Conservation (phyloP, 1,284 basidiomycete genomes). For the Ganoderma resinaceum region DNA sequence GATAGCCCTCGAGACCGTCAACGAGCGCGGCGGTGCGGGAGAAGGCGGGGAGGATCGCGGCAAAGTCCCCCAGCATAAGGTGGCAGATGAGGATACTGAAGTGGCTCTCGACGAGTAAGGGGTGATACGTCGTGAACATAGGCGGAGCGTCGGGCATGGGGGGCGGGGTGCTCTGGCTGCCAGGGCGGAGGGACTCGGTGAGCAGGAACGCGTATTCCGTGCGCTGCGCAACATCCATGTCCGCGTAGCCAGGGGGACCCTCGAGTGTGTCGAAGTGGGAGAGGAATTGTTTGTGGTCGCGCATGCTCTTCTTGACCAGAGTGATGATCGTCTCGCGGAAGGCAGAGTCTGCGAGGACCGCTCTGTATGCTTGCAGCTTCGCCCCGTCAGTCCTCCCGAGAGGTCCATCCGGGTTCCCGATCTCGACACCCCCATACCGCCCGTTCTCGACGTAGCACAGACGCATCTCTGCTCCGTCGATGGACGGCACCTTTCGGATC, state of each 20-base stretch:
- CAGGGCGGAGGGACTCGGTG: slow-evolving; percentile 69
- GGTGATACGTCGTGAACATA: slow-evolving; percentile 85
- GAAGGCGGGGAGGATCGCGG: slow-evolving; percentile 65
- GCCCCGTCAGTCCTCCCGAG: slow-evolving; percentile 62
- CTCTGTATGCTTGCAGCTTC: slow-evolving; percentile 70
- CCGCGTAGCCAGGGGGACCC: slow-evolving; percentile 42
- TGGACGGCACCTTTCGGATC: slow-evolving; percentile 59
- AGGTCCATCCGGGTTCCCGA: slow-evolving; percentile 77
- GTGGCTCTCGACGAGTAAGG: slow-evolving; percentile 82
- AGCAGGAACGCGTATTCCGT: slow-evolving; percentile 72
- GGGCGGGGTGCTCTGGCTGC: slow-evolving; percentile 50
- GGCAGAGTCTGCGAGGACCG: slow-evolving; percentile 54
- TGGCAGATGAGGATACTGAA: slow-evolving; percentile 77
- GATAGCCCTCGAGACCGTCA: slow-evolving; percentile 84
- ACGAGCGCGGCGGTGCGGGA: slow-evolving; percentile 67
- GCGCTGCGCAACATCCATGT: slow-evolving; percentile 57
- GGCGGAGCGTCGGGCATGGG: slow-evolving; percentile 48
- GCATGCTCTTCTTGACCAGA: slow-evolving; percentile 72
- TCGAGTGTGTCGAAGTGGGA: slow-evolving; percentile 80
- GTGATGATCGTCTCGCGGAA: slow-evolving; percentile 65
- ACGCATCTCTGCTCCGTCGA: slow-evolving; percentile 74
- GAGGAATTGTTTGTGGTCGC: slow-evolving; percentile 83
- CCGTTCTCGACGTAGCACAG: slow-evolving; percentile 75
- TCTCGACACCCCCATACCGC: slow-evolving; percentile 78
- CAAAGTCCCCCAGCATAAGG: slow-evolving; percentile 78